phyloP scores from a whole-genome alignment of 2,329 filamentous ascomycete species.

The Coleophoma crateriformis region DNA sequence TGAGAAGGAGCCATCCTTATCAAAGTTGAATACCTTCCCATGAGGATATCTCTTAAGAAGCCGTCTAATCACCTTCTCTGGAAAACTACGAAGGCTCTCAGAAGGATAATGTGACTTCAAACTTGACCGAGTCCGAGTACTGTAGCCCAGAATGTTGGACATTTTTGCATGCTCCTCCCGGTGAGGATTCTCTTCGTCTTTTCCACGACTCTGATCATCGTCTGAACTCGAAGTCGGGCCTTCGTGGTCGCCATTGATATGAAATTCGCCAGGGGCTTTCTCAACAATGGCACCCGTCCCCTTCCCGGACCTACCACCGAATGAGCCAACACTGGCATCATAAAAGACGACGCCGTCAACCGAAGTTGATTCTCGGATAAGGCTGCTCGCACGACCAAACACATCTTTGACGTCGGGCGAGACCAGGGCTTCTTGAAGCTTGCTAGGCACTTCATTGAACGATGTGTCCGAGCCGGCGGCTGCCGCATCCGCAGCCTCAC shows the following conservation, averaged over 20 bases:
- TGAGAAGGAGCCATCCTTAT: constrained; percentile 22
- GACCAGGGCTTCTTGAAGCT: constrained; percentile 19
- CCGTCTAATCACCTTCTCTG: constrained; percentile 18
- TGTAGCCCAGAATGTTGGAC: constrained; percentile 23
- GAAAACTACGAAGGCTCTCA: constrained; percentile 14
- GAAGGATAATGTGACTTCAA: constrained; percentile 16
- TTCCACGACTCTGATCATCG: constrained; percentile 14
- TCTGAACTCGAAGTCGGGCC: constrained; percentile 16
- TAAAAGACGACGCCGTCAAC: constrained; percentile 24
- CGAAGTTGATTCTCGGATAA: constrained; percentile 25
- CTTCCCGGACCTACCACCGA: constrained; percentile 19
- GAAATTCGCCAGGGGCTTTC: constrained; percentile 19
- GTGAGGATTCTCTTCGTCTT: not conserved
- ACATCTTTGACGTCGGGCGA: constrained; percentile 19
- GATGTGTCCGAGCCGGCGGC: constrained; percentile 17
- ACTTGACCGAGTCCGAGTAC: constrained; percentile 20
- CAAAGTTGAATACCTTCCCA: constrained; percentile 27
- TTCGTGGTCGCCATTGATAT: constrained; percentile 3
- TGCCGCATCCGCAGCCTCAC: constrained; percentile 19
- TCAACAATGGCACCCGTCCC: constrained; percentile 13
- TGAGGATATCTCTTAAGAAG: constrained; percentile 25
- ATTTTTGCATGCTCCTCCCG: constrained; percentile 10
- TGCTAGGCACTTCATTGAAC: constrained; percentile 10
- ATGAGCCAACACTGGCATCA: constrained; percentile 23
- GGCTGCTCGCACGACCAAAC: constrained; percentile 23